Percentiles rank a stretch among this genome's conserved stretches.
These are phyloP conservation scores for Corylus heterophylla DNA, from an alignment of 306 rosid genomes.

Conservation along the genomic window DNA sequence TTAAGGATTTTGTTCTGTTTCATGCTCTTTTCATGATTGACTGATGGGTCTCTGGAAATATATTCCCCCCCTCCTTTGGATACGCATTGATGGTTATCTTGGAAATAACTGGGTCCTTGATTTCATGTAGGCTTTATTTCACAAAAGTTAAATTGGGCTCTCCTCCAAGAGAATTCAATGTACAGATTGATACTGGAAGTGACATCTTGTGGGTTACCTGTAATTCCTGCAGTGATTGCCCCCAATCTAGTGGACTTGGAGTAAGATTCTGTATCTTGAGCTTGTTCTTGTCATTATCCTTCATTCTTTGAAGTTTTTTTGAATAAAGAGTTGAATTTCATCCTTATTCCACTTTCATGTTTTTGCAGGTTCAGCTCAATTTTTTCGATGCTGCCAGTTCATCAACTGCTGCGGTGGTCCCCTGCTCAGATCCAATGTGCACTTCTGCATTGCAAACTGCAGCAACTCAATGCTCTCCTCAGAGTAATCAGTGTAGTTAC, in stretches of 20 bases:
- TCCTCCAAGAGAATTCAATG: conserved; percentile 85
- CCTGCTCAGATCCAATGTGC: conserved; percentile 81
- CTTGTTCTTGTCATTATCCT: conserved; percentile 17
- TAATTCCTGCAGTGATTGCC: conserved; percentile 82
- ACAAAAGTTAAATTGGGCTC: conserved; percentile 86
- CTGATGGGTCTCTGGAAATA: neutral
- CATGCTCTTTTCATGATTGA: neutral
- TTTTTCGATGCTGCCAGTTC: conserved; percentile 74
- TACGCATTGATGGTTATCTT: neutral
- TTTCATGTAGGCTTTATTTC: conserved; percentile 71
- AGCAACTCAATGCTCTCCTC: conserved; percentile 60
- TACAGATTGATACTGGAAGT: conserved; percentile 93
- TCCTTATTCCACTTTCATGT: conserved; percentile 16
- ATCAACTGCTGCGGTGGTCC: conserved; percentile 52
- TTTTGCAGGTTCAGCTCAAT: conserved; percentile 75
- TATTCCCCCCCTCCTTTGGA: neutral
- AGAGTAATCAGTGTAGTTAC: conserved; percentile 79
- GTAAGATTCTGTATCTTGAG: conserved; percentile 39
- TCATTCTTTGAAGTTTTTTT: conserved; percentile 10
- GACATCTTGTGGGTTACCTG: conserved; percentile 95
- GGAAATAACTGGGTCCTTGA: conserved; percentile 29
- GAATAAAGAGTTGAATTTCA: conserved; percentile 12
- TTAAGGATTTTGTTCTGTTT: conserved; percentile 8
- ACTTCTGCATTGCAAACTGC: conserved; percentile 56
- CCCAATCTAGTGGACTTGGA: conserved; percentile 82